Evolutionary conservation across 371 early-diverging fungal genomes (phyloP).

Genomic region (Mucor indicus): DNA sequence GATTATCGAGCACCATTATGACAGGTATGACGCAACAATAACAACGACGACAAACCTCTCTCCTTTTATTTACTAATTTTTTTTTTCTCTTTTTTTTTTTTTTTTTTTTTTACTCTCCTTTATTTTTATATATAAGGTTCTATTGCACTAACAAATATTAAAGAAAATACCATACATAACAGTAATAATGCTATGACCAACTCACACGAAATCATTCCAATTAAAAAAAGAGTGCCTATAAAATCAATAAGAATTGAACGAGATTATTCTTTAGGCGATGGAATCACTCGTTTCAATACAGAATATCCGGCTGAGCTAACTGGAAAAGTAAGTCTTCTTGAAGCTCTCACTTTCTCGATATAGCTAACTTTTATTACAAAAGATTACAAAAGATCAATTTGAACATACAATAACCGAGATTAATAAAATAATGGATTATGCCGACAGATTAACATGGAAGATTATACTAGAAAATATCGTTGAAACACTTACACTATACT

Average conservation of each 20-base stretch:
- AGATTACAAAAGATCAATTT: constrained; percentile 37
- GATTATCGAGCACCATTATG: constrained; percentile 16
- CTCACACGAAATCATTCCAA: constrained; percentile 14
- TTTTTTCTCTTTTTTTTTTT: neutral
- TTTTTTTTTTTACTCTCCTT: neutral
- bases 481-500: constrained; percentile 43
- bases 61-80: constrained; percentile 3
- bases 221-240: constrained; percentile 16
- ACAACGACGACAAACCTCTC: too few relatives aligned
- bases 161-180: neutral
- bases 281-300: constrained; percentile 43
- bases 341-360: too few relatives aligned
- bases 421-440: constrained; percentile 35
- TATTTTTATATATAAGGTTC: neutral
- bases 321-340: constrained; percentile 47
- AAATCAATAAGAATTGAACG: constrained; percentile 41
- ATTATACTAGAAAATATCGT: constrained; percentile 45
- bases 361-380: neutral
- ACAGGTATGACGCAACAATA: constrained; percentile 25
- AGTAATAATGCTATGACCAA: constrained; percentile 17
- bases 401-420: constrained; percentile 38
- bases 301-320: constrained; percentile 34
- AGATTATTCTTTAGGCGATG: constrained; percentile 48
- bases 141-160: neutral
- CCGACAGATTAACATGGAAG: constrained; percentile 37